Base-by-base conservation (phyloP, 78 protist species). In the Cyanophora paradoxa region DNA sequence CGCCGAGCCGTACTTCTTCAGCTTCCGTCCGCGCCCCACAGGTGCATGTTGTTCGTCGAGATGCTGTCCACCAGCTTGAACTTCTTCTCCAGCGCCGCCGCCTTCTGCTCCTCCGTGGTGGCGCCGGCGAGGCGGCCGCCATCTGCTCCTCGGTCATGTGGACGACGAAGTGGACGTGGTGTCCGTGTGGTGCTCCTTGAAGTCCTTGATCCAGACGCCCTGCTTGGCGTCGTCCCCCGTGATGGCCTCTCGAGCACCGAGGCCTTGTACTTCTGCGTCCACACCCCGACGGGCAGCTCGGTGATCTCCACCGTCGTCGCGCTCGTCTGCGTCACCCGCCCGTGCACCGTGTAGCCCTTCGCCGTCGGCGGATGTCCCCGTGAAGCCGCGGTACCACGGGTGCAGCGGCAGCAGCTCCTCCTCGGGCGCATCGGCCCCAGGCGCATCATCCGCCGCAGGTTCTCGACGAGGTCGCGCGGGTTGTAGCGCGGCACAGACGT, bases 381-480 rank as follows among this genome's bases (percentile, higher is more conserved):
- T 11, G 75, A 90, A 95, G 24, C 93, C 96, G n/a, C 86, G 39
- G 76, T 86, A 95, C 97, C 97, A 97, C 39, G 98, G 99, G 24
- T 1, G 1, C 81, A 96, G 72, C 62, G 54, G 68, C 54, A 22
- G 64, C 30, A 64, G 66, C 57, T 52, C 87, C 74, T 82, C 58
- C 2, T 78, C 90, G 26, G 28, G 67, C 67, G 31, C 8, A 8
- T 36, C 79, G 26, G 13, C 99, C 96, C 1, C 88, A 78, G 75
- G 95, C 33, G 54, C 54, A 94, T 58, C 72, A 76, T 1, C 30
- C 70, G 72, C n/a, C 28, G 41, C 28, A 58, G 3, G 42, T 71
- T 65, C 33, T 40, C 78, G 67, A 92, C 64, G 37, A 97, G 8
- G 34, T 95, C 98, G 19, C 68, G 30, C 31, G 99, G 99, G 67